phyloP scores from a whole-genome alignment of 345 rosid species.

The Populus euphratica region DNA sequence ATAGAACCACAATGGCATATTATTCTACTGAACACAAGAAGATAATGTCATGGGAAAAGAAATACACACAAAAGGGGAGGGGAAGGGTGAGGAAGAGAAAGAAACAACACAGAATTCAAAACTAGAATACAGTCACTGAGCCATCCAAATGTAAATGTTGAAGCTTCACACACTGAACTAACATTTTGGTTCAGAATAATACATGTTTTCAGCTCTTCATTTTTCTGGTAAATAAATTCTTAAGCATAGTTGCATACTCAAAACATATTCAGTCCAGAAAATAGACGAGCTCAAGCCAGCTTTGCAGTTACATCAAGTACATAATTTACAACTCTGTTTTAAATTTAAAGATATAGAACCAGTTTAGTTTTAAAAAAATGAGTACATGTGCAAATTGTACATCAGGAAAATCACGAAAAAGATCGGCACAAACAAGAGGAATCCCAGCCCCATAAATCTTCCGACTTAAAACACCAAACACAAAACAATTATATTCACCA shows the following conservation, averaged over 20 bases:
- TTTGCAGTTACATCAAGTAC: background rate
- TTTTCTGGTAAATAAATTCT: background rate
- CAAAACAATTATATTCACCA: background rate
- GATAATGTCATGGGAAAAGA: too few species aligned
- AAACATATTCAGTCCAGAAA: background rate
- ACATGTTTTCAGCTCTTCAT: background rate
- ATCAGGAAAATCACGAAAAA: background rate
- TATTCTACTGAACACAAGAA: too few species aligned
- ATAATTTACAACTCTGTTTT: background rate
- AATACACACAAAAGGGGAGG: too few species aligned
- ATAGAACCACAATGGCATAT: too few species aligned
- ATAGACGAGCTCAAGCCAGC: background rate
- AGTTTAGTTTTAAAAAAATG: background rate
- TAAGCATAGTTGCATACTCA: background rate
- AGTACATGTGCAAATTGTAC: background rate
- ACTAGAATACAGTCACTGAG: too few species aligned
- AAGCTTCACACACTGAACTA: background rate
- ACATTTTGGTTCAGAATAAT: background rate
- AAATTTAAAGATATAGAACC: background rate
- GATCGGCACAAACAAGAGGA: background rate
- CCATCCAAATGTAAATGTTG: background rate
- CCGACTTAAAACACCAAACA: conserved; percentile 8
- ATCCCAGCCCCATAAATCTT: background rate
- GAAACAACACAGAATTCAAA: too few species aligned
- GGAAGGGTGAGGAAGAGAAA: too few species aligned